Evolutionary conservation across 2,329 filamentous ascomycete genomes (phyloP), one percentile per base, ranked within the genome.

Genomic region (Calonectria pseudoreteaudii): DNA sequence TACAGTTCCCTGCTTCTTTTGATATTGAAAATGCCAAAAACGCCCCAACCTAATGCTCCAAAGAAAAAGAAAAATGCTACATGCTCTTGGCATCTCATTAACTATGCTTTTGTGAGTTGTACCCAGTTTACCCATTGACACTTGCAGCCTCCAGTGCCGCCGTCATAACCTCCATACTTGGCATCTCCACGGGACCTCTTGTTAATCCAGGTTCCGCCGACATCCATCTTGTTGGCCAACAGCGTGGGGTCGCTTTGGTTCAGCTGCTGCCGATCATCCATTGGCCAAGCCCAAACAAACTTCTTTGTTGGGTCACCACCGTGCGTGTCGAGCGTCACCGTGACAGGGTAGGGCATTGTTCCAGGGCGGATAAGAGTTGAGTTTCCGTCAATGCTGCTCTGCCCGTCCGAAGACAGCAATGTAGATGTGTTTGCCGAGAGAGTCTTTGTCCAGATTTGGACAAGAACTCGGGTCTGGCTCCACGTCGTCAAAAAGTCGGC

Each of bases 311-410:
- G 82, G 78, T 90, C 81, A 18, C 92, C 92, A 50, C 92, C 92
- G 79, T 93, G 92, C 58, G 90, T 90, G 81, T 93, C 92, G 74
- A 90, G 86, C 23, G 87, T 89, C 56, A 93, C 82, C 5, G 91
- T 93, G 52, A 92, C 86, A 0, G 92, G 91, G 76, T 92, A 93
- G 2, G 91, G 91, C 83, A 93, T 92, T 5, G 89, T 89, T 10
- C 91, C 91, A 0, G 91, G 91, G 44, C 85, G 84, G 23, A 86
- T 82, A 69, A 82, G 76, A 73, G 69, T 62, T 7, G 79, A 62
- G 56, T 62, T 77, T 10, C 79, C 80, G 34, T 81, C 78, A 68
- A 80, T 80, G 66, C 76, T 79, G 7, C 75, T 78, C 50, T 80
- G 80, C 1, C 78, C 81, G 23, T 82, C 82, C 0, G 84, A 67